Evolutionary conservation across 2,329 filamentous ascomycete genomes (phyloP).

Genomic region (Alternaria consortialis): DNA sequence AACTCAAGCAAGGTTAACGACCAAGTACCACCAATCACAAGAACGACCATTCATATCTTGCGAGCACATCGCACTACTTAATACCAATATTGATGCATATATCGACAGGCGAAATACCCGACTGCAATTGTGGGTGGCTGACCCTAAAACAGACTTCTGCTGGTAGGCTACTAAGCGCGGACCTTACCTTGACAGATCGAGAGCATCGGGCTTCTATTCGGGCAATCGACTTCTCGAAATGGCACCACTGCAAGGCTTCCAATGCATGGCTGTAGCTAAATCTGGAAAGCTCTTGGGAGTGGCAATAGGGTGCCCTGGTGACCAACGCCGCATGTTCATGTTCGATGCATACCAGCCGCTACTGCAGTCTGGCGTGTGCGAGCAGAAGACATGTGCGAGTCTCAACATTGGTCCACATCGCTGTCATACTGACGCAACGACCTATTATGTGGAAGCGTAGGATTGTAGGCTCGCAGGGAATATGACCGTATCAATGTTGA

Average conservation of each 20-base stretch:
- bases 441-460: background rate
- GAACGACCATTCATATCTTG: background rate
- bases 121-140: background rate
- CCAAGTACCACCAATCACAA: background rate
- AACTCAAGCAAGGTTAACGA: background rate
- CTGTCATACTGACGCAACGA: background rate
- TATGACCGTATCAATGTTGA: background rate
- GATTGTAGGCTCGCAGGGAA: background rate
- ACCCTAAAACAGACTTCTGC: background rate
- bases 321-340: background rate
- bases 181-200: slow-evolving; percentile 1
- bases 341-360: background rate
- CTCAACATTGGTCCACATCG: background rate
- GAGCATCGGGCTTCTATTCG: background rate
- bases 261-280: background rate
- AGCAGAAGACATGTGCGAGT: background rate
- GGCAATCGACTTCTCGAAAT: slow-evolving; percentile 2
- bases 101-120: background rate
- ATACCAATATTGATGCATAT: background rate
- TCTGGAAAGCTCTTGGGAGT: background rate
- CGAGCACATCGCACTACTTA: background rate
- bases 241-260: slow-evolving; percentile 1
- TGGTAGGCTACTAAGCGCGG: background rate
- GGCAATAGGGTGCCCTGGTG: background rate
- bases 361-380: background rate